Evolutionary conservation across 2,329 filamentous ascomycete species (phyloP), one percentile per base, ranked within the genome.

Genomic region (Colletotrichum eleusines): DNA sequence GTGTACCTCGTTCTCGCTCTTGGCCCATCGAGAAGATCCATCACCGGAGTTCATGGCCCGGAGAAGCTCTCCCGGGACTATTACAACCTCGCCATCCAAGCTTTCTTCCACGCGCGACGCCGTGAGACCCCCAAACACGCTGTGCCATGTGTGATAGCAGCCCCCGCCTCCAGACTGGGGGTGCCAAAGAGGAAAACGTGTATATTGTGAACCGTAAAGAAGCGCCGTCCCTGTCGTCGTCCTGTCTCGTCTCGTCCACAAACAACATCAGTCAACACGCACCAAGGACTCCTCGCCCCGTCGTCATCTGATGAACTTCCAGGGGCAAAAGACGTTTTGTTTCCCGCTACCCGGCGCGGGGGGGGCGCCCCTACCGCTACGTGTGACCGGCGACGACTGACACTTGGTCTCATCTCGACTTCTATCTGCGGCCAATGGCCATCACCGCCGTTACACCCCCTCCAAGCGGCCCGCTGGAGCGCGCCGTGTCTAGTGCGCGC

Each of bases 381-480:
- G 23, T 26, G 38, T 62, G 57, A 67, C 58, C 44, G 28, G 57
- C 26, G n/a, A 44, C 68, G 42, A 66, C 16, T 71, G 68, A 71
- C 68, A 18, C 3, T 16, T 18, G 44, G 68, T 68, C 64, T 68
- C 64, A 58, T 53, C 51, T 58, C 44, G 44, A 46, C 61, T 59
- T 46, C 18, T 26, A 60, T 60, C 54, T 53, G 48, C 57, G 28
- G 35, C 68, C 68, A 71, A 63, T 68, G 3, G 51, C 57, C n/a
- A 12, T 33, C 35, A 7, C 42, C 55, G 48, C 58, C 63, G 51
- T 58, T 31, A 58, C 68, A 71, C 68, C 68, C 64, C 44, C 63
- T 44, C 40, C 48, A 2, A 31, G 51, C 68, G 68, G 68, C 68
- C 68, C 57, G 68, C 64, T 62, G 42, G 9, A 53, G 38, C 42